Base-by-base conservation (phyloP, 2,329 filamentous ascomycete species). In the Stachybotrys elegans region DNA sequence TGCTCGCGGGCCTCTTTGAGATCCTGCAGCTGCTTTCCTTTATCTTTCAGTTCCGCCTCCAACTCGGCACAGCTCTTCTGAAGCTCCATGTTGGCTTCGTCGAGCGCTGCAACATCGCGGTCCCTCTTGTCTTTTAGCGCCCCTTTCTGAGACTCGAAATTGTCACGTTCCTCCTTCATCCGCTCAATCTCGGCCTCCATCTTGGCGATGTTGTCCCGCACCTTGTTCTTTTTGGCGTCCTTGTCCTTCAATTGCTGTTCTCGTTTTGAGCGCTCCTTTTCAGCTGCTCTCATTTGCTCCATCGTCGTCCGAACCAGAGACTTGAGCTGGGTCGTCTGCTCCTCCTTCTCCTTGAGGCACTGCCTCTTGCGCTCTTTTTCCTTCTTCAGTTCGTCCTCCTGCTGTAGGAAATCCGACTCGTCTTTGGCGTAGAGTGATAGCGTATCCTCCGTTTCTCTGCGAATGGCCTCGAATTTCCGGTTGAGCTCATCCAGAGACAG, bases 281-380 rank as follows among this genome's bases (percentile, higher is more conserved):
- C 86, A 1, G 88, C 85, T 5, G 82, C 78, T 39, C 89, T 82
- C 70, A 94, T 95, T 51, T 87, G 76, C 43, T 88, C 82, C 62
- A 94, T 89, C 6, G 91, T 81, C 37, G 79, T 81, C 42, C 88
- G 84, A 43, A 94, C 83, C 58, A 92, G 84, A 49, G 85, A 85
- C 57, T 86, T 88, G 43, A 96, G 68, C 58, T 90, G 89, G 36
- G 88, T 83, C 40, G 89, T 96, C 41, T 84, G 86, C 57, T 94
- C 89, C 51, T 97, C 92, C 62, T 94, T 95, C 58, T 95, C 88
- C 60, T 88, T 93, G 43, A 93, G 73, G 17, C 83, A 76, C 49
- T 84, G 83, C 56, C 79, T 84, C 61, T 95, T 82, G 41, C 84
- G 78, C 52, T 94, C 88, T 47, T 88, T 85, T 56, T 95, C 88